Conservation (phyloP, 495 filamentous ascomycete species). For the Aspergillus olivimuriae region DNA sequence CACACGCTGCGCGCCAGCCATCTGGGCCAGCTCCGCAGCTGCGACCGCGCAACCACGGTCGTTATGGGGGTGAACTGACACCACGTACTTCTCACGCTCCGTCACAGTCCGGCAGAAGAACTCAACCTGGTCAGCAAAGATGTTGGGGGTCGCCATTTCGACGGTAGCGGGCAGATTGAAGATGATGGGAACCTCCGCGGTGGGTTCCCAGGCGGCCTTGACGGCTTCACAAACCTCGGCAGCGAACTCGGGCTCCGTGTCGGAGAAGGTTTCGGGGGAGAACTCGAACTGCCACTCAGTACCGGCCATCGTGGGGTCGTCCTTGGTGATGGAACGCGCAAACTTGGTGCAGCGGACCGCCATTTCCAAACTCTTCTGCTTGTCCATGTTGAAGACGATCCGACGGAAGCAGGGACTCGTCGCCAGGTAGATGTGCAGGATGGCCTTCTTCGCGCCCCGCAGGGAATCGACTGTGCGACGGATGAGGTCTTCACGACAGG, state of each 20-base stretch:
- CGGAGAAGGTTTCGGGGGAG: conserved; percentile 94
- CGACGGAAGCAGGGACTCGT: conserved; percentile 89
- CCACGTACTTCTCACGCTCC: conserved; percentile 73
- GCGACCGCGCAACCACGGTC: conserved; percentile 86
- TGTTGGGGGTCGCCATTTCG: conserved; percentile 91
- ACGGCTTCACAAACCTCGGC: conserved; percentile 87
- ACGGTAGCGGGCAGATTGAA: conserved; percentile 98
- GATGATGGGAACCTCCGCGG: conserved; percentile 77
- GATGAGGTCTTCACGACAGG: conserved; percentile 91
- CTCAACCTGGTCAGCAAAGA: conserved; percentile 96
- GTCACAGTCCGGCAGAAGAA: conserved; percentile 83
- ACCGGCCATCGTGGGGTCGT: conserved; percentile 63
- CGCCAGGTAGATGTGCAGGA: conserved; percentile 93
- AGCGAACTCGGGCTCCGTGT: conserved; percentile 78
- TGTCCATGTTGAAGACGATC: conserved; percentile 82
- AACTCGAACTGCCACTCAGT: conserved; percentile 97
- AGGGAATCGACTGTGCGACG: conserved; percentile 83
- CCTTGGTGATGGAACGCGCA: conserved; percentile 89
- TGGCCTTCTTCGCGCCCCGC: conserved; percentile 87
- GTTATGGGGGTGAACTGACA: conserved; percentile 88
- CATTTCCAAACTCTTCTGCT: conserved; percentile 73
- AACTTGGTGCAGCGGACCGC: conserved; percentile 83
- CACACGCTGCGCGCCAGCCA: conserved; percentile 94
- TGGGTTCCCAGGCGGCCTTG: conserved; percentile 90
- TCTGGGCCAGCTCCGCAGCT: conserved; percentile 87